Evolutionary conservation across 192 early-diverging fungal genomes (phyloP).

Genomic region (Podila verticillata): DNA sequence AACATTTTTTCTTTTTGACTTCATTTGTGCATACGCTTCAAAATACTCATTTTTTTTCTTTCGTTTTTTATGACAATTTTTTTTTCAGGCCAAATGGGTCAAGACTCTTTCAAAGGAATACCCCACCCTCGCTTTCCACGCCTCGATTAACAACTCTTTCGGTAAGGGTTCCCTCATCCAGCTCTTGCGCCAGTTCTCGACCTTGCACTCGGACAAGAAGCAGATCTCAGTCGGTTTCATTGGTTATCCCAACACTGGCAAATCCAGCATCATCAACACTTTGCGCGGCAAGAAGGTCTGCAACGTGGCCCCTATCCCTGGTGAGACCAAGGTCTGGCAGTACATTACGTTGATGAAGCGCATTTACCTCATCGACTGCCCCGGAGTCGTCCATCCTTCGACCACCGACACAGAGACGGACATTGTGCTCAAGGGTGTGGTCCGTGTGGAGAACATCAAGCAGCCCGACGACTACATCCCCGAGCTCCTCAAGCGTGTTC

Average conservation of each 20-base stretch:
- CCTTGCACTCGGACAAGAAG: conserved; percentile 95
- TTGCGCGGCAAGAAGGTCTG: conserved; percentile 96
- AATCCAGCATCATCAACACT: conserved; percentile 99
- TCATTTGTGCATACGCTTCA: background rate
- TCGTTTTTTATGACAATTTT: background rate
- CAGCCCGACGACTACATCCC: conserved; percentile 92
- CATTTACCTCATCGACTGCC: conserved; percentile 99
- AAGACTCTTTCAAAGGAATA: conserved; percentile 87
- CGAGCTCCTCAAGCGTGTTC: conserved; percentile 82
- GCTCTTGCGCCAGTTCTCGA: conserved; percentile 95
- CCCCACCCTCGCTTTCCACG: conserved; percentile 99
- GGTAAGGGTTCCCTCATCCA: conserved; percentile 98
- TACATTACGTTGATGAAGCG: conserved; percentile 98
- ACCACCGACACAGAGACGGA: conserved; percentile 92
- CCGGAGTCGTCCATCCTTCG: conserved; percentile 93
- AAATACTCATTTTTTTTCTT: conserved; percentile 1
- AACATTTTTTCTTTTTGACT: background rate
- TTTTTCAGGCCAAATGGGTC: conserved; percentile 88
- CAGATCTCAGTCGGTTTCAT: conserved; percentile 99
- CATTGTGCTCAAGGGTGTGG: conserved; percentile 96
- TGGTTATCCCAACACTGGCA: conserved; percentile 98
- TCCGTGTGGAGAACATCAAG: conserved; percentile 91
- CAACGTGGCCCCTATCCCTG: conserved; percentile 97
- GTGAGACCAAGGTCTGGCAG: conserved; percentile 99
- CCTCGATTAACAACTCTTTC: conserved; percentile 98